Evolutionary conservation across 169 alveolate species (phyloP), one percentile per base, ranked within the genome.

Genomic region (Plasmodium blacklocki): DNA sequence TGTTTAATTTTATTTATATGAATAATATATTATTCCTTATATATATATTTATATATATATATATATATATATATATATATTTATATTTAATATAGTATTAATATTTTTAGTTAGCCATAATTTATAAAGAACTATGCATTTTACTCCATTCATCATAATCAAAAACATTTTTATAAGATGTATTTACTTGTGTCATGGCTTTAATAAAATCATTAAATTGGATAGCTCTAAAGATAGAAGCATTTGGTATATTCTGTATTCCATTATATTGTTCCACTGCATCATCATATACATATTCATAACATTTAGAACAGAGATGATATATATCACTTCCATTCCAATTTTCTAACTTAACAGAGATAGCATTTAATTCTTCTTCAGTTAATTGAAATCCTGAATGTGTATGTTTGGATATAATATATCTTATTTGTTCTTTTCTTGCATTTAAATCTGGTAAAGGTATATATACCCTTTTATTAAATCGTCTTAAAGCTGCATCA

Each of bases 401-500:
- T 29, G 93, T 89, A 74, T 93, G 96, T 64, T 95, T 93, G 39
- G 92, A 91, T 21, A 96, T 83, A 47, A 95, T 93, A 52, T 96
- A 94, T 83, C 93, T 74, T 62, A 98, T 96, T 62, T 96, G 94
- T 47, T 89, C 94, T n/a, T 90, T 85, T 73, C 99, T 93, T 29
- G 98, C 95, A 49, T 88, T 93, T 54, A 89, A 70, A 92, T 97
- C 98, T 32, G 99, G 99, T 18, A 97, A 95, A 12, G 98, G 98
- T 19, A 97, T 95, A 88, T 96, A 96, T 4, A 97, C 96, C 59
- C 99, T 92, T 89, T 96, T 97, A 56, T 96, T 93, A 70, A 98
- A 93, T 60, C 99, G 92, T 80, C 99, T 92, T n/a, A 98, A 92
- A 14, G 98, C 99, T 26, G 99, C 99, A 89, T 96, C 99, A 93